Base-by-base conservation (phyloP, 2,329 filamentous ascomycete genomes). In the Orbilia javanica region DNA sequence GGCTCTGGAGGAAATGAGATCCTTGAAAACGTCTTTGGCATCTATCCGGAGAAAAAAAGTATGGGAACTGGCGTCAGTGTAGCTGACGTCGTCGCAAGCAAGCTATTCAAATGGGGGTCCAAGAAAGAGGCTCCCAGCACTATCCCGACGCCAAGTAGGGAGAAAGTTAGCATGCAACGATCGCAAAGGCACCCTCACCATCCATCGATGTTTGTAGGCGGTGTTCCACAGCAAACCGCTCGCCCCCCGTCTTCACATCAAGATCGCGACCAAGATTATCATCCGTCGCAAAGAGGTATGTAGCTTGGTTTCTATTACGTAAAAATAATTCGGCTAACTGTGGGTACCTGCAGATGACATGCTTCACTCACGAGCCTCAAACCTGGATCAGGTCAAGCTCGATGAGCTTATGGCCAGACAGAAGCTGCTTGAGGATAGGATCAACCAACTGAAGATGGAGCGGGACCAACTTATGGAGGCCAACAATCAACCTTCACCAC, bases 41-140 rank as follows among this genome's bases (percentile, higher is more conserved):
- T 79, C 34, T 79, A 79, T 34, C 75, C 75, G 20, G 75, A 79
- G 55, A 74, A 79, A 69, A 73, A 74, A 18, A 79, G 70, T 53
- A 79, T 79, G 75, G 75, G 75, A 27, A 73, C 53, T 11, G 75
- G 75, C 20, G 69, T 79, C 36, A 79, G 75, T 27, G 69, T 79
- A 0, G 75, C 75, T 5, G 75, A 79, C n/a, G 75, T 79, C 18
- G 67, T 79, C 10, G 75, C 75, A 4, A 79, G 46, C 50, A 79
- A 79, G 31, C 29, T 79, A 10, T 79, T 79, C 75, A 79, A 79
- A 66, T 79, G 75, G 75, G 75, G 75, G 27, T 69, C 64, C 1
- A 79, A 74, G 64, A 79, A 79, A 18, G 68, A 73, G 46, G 39
- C 69, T 3, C 75, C 75, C 13, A 79, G 75, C 55, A 69, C 69